phyloP scores from a whole-genome alignment of 306 rosid species.

The Psophocarpus tetragonolobus region DNA sequence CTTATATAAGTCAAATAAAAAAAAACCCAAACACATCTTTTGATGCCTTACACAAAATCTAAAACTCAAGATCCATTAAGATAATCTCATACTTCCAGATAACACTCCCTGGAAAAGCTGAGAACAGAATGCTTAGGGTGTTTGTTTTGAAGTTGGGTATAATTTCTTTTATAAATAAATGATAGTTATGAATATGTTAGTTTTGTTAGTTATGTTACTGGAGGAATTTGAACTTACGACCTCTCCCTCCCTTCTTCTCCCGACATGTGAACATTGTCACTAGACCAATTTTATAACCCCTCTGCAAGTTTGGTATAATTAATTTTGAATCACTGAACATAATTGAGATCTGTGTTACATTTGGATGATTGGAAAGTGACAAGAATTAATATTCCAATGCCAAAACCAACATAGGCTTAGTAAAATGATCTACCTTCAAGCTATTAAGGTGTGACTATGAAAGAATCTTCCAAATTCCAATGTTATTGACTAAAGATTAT shows the following conservation, averaged over 20 bases:
- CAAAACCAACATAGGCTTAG: neutral
- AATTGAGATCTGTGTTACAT: neutral
- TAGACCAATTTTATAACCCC: too few species aligned
- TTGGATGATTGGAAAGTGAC: neutral
- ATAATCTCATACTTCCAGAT: neutral
- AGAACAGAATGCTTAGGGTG: neutral
- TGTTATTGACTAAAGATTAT: neutral
- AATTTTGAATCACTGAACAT: neutral
- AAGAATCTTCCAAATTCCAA: constrained; percentile 11
- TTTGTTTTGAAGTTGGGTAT: neutral
- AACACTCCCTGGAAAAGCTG: neutral
- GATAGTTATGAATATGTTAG: too few species aligned
- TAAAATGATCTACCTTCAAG: neutral
- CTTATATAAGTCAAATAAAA: neutral
- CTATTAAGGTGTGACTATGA: neutral
- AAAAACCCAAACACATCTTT: neutral
- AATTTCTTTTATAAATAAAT: too few species aligned
- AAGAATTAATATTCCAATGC: neutral
- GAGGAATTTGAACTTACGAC: too few species aligned
- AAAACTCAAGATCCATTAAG: constrained; percentile 1
- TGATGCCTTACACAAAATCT: neutral
- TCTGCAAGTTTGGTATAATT: neutral
- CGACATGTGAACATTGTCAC: too few species aligned
- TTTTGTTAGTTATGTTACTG: too few species aligned
- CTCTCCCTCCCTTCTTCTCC: too few species aligned